Base-by-base conservation (phyloP, 1,284 basidiomycete species). In the Ceratobasidium sp. region DNA sequence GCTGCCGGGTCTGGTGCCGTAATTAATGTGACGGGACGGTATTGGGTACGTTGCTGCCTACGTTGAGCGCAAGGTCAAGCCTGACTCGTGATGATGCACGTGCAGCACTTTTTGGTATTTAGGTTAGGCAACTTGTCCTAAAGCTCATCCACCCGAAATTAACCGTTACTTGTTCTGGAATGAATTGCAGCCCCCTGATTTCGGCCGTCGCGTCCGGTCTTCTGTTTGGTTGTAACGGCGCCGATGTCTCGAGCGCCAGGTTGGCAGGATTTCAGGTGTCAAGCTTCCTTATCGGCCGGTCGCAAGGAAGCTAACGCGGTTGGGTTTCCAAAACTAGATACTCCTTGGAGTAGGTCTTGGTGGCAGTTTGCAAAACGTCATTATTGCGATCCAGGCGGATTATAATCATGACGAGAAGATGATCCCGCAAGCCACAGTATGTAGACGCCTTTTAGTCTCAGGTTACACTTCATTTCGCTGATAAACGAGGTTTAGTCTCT, bases 301-400 rank as follows among this genome's bases (percentile, higher is more conserved):
- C 68, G 76, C 45, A 75, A n/a, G 38, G 27, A 77, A 47, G 20
- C 40, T 45, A 50, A 31, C 15, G 31, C n/a, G 3, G 58, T n/a
- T 43, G 34, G 43, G 31, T 20, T 8, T 79, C 55, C 80, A 80
- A 0, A 81, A 74, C n/a, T 80, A 82, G 74, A 79, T 82, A 68
- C 57, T 69, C 43, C 60, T 69, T 27, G 68, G 68, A 20, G 56
- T 62, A 2, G 68, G 68, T 43, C 40, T 69, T 31, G 68, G 68
- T 13, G 68, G 57, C 15, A 54, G 49, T 31, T 62, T 69, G 50
- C 68, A 69, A 40, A 79, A 79, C 68, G 75, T 77, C 15, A 73
- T 82, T 47, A 76, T 82, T 25, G 77, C 80, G 12, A 77, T 81
- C 2, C 80, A 82, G 72, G 81, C 80, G 1, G 80, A 82, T 62